These are phyloP conservation scores for Leptographium radiaticola DNA, from an alignment of 2,329 filamentous ascomycete genomes.

Conservation along the genomic window DNA sequence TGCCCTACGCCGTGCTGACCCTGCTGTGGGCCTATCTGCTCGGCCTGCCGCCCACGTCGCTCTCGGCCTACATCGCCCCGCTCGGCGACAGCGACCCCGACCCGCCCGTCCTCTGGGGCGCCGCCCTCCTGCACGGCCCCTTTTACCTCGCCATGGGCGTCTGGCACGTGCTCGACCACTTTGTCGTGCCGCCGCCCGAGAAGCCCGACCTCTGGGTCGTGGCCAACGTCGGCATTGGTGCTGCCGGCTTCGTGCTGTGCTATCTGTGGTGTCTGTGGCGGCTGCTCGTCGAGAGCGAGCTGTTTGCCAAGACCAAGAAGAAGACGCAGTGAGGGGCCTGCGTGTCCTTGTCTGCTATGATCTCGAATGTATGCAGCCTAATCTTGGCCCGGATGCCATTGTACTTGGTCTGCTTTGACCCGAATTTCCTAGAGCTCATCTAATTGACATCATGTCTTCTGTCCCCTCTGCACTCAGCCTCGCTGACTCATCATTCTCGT, in stretches of 20 bases:
- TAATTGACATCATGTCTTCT: no score
- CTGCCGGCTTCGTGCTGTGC: conserved; percentile 71
- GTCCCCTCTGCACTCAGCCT: no score
- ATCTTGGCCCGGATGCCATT: no score
- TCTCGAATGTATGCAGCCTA: no score
- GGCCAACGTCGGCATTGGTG: conserved; percentile 74
- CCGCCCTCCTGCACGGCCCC: conserved; percentile 53
- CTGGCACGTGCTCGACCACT: conserved; percentile 70
- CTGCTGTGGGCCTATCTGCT: conserved; percentile 86
- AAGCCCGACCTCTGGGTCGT: conserved; percentile 96
- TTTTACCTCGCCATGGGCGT: conserved; percentile 67
- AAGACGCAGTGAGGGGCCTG: neutral
- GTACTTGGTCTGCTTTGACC: no score
- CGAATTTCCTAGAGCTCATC: no score
- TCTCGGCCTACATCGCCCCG: conserved; percentile 47
- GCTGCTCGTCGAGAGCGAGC: conserved; percentile 44
- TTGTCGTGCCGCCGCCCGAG: conserved; percentile 50
- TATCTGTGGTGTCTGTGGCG: conserved; percentile 85
- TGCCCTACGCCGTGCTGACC: conserved; percentile 77
- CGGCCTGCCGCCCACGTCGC: conserved; percentile 67
- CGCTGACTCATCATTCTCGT: no score
- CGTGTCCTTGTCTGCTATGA: no score
- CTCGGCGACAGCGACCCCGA: conserved; percentile 18
- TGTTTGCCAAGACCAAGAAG: conserved; percentile 21
- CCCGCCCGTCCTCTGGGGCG: conserved; percentile 39